A percentile compares a stretch with the other conserved stretches of the same genome.
phyloP scores from a whole-genome alignment of 768 basidiomycete genomes.

The Hericium coralloides region DNA sequence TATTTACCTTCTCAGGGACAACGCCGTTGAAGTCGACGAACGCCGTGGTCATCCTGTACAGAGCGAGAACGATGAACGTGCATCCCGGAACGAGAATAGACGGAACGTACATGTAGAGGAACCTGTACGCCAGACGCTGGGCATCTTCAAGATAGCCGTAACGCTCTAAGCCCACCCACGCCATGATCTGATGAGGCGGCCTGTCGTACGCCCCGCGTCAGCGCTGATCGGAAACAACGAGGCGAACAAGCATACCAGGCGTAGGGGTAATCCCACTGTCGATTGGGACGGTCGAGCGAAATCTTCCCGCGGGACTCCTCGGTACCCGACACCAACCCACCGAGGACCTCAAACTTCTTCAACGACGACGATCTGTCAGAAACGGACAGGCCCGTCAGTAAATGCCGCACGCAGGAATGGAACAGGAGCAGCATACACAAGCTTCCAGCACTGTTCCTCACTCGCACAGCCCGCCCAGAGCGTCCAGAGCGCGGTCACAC shows the following conservation, averaged over 20 bases:
- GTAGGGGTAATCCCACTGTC: constrained; percentile 98
- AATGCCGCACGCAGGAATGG: too few species aligned
- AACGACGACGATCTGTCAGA: constrained; percentile 64
- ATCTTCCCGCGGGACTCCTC: constrained; percentile 95
- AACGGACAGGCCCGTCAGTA: neutral
- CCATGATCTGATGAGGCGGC: constrained; percentile 99
- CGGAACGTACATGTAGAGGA: constrained; percentile 82
- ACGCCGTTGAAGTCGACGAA: constrained; percentile 98
- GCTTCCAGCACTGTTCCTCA: constrained; percentile 88
- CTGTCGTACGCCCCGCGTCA: constrained; percentile 24
- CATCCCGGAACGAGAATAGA: neutral
- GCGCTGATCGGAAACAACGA: neutral
- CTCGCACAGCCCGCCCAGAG: constrained; percentile 97
- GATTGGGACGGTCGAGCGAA: constrained; percentile 91
- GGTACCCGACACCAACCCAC: constrained; percentile 92
- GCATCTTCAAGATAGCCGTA: constrained; percentile 94
- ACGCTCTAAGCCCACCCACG: constrained; percentile 94
- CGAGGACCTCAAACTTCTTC: constrained; percentile 93
- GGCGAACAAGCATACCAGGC: constrained; percentile 44
- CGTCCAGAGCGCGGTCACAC: constrained; percentile 94
- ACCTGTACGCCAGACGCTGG: constrained; percentile 88
- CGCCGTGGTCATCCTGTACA: constrained; percentile 78
- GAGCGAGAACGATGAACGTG: constrained; percentile 1
- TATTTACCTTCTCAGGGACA: constrained; percentile 89
- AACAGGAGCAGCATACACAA: constrained; percentile 58